Conservation (phyloP, 148 eudicot genomes). For the Euryodendron excelsum region DNA sequence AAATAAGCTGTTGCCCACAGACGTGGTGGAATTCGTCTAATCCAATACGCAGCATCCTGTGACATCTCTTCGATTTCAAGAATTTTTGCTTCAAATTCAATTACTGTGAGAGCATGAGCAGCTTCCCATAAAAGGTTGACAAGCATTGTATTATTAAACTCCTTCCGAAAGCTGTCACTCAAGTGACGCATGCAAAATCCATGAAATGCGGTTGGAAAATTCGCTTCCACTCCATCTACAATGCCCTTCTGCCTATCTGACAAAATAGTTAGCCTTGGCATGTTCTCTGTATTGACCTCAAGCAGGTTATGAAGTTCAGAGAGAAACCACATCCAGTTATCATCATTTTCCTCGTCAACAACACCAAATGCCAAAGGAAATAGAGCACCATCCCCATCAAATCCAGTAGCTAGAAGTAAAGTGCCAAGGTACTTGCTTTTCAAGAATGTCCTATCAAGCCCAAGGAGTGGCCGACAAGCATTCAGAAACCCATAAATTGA, state of each 20-base stretch:
- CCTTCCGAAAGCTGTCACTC: conserved; percentile 50
- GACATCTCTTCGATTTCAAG: conserved; percentile 45
- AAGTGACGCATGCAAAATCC: conserved; percentile 55
- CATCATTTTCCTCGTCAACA: conserved; percentile 58
- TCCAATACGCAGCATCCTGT: conserved; percentile 52
- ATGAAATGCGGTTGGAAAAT: conserved; percentile 55
- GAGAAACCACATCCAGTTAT: conserved; percentile 67
- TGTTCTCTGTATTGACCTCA: conserved; percentile 50
- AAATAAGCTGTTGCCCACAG: conserved; percentile 60
- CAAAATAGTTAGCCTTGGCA: conserved; percentile 58
- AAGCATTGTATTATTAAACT: conserved; percentile 40
- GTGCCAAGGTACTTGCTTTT: conserved; percentile 58
- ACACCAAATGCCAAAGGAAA: conserved; percentile 63
- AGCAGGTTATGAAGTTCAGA: conserved; percentile 51
- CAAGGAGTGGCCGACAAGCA: conserved; percentile 50
- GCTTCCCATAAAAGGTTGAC: conserved; percentile 53
- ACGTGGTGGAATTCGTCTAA: conserved; percentile 43
- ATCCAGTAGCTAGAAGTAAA: conserved; percentile 49
- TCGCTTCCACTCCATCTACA: conserved; percentile 47
- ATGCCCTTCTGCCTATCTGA: conserved; percentile 54
- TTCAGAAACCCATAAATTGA: conserved; percentile 56
- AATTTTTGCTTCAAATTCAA: conserved; percentile 44
- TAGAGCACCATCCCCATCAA: conserved; percentile 58
- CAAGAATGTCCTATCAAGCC: conserved; percentile 45
- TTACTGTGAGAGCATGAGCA: conserved; percentile 42